Conservation (phyloP, 495 filamentous ascomycete species). For the Xylaria sp. region DNA sequence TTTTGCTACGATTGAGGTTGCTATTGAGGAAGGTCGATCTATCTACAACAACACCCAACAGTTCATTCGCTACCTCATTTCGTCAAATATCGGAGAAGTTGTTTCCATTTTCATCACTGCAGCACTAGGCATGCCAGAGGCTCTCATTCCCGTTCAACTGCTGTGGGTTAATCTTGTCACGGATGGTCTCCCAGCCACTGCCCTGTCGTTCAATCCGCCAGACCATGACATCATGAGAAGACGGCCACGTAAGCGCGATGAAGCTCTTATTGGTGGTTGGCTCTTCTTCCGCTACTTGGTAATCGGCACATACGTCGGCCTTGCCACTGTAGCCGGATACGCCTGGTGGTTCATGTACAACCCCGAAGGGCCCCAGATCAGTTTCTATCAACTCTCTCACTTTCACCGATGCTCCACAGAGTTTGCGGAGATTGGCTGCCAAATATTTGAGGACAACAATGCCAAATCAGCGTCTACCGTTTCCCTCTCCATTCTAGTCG, state of each 20-base stretch:
- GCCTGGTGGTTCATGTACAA: conserved; percentile 99
- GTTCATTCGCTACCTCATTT: conserved; percentile 99
- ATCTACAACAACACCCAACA: conserved; percentile 99
- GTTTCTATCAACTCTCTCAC: conserved; percentile 88
- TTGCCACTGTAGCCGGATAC: conserved; percentile 95
- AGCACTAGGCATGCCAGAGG: conserved; percentile 96
- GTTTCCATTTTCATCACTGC: conserved; percentile 99
- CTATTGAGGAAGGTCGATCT: conserved; percentile 95
- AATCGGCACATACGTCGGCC: conserved; percentile 92
- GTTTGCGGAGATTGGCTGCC: conserved; percentile 91
- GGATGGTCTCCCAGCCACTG: conserved; percentile 95
- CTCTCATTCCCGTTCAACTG: conserved; percentile 95
- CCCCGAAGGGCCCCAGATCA: conserved; percentile 88
- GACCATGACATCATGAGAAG: conserved; percentile 98
- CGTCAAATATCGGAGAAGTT: conserved; percentile 98
- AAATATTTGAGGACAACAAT: conserved; percentile 91
- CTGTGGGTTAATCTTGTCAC: conserved; percentile 99
- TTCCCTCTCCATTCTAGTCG: conserved; percentile 87
- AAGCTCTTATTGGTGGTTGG: conserved; percentile 91
- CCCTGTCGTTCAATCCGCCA: conserved; percentile 95
- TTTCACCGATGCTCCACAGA: conserved; percentile 90
- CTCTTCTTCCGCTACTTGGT: conserved; percentile 98
- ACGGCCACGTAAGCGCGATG: conserved; percentile 87
- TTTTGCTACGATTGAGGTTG: conserved; percentile 95
- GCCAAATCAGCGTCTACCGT: conserved; percentile 94